Evolutionary conservation across 2,329 filamentous ascomycete genomes (phyloP), one percentile per base, ranked within the genome.

Genomic region (Aspergillus versicolor): DNA sequence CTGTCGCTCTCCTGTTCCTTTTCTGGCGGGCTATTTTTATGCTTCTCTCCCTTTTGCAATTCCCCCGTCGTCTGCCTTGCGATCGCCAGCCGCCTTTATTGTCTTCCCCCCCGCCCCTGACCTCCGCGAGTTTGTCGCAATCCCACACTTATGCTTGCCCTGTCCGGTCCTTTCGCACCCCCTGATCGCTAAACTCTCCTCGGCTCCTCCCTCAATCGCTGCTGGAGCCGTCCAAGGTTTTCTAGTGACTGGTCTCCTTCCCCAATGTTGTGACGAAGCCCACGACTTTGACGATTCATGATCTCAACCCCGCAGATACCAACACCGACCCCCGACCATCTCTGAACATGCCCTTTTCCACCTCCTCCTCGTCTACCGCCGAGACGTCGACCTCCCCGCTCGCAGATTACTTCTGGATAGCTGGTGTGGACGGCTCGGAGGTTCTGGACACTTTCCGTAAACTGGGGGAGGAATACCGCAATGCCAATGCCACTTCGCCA

Each of bases 341-440:
- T 61, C 52, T 61, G 63, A 67, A 57, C 58, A 75, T 76, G 68
- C 67, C 65, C 32, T 64, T 70, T 49, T 62, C 53, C n/a, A 43
- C 65, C 45, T 63, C 70, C 47, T 60, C 53, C 17, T 56, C 65
- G 27, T 30, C 27, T 41, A 56, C 70, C 43, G 64, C 73, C 53
- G 77, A 81, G 58, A 65, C 71, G 55, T 75, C 78, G 46, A 77
- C 79, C 58, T 77, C 78, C 54, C 84, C 85, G 54, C 81, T 88
- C 54, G 85, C 85, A 66, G 85, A 88, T 71, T 86, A 84, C 72
- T 88, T 88, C 72, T 88, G 86, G 80, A 87, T 88, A 51, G 73
- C 77, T 52, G 78, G 78, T 54, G 72, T 81, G 37, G 78, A 81
- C 66, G 76, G 77, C 40, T 67, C 76, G 12, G 77, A 79, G 65